These are phyloP conservation scores for Priceomyces carsonii DNA, from an alignment of 805 yeast species.

Conservation along the genomic window DNA sequence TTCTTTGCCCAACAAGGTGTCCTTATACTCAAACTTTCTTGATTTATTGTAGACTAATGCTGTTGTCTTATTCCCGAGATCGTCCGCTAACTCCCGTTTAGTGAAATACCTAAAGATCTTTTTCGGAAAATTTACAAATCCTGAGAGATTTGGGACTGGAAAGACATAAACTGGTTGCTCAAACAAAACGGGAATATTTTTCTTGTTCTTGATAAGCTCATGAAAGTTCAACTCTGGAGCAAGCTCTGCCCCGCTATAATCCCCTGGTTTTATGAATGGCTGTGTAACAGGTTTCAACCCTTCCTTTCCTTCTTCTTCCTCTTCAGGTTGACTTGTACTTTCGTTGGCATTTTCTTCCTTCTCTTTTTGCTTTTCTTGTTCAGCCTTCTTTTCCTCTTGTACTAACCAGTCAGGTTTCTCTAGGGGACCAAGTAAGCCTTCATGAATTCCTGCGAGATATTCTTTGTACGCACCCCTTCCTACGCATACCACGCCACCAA, in stretches of 20 bases:
- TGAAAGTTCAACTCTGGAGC: conserved; percentile 61
- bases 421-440: conserved; percentile 91
- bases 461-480: conserved; percentile 98
- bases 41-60: conserved; percentile 52
- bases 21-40: conserved; percentile 54
- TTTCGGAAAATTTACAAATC: conserved; percentile 74
- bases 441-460: conserved; percentile 86
- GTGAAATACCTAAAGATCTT: conserved; percentile 79
- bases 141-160: conserved; percentile 75
- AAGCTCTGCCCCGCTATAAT: conserved; percentile 53
- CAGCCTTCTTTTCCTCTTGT: conserved; percentile 16
- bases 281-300: conserved; percentile 48
- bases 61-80: conserved; percentile 55
- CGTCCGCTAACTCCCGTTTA: conserved; percentile 68
- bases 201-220: conserved; percentile 23
- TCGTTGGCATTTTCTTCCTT: conserved; percentile 7
- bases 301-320: conserved; percentile 12
- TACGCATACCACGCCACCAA: conserved; percentile 87
- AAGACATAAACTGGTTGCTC: conserved; percentile 79
- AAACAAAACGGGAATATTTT: conserved; percentile 57
- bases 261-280: conserved; percentile 62
- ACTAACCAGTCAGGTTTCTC: conserved; percentile 42
- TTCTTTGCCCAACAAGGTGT: conserved; percentile 43
- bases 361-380: conserved; percentile 12
- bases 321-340: background rate